phyloP scores from a whole-genome alignment of 805 yeast genomes.

The Grigorovia transvaalensis region DNA sequence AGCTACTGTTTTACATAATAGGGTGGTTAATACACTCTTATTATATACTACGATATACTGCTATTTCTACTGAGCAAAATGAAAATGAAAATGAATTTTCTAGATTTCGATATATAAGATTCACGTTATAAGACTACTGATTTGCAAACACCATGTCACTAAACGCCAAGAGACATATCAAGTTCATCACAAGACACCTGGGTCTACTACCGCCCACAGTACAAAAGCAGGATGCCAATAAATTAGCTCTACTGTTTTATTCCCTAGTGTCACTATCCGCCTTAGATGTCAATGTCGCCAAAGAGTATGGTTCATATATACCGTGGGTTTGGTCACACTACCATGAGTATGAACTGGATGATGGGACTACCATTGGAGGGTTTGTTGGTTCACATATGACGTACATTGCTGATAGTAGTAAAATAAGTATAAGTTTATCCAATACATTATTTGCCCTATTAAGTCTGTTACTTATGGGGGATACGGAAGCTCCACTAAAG shows the following conservation, averaged over 20 bases:
- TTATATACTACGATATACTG: no score
- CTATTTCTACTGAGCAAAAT: no score
- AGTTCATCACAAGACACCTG: slow-evolving; percentile 43
- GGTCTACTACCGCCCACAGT: slow-evolving; percentile 42
- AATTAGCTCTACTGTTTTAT: slow-evolving; percentile 60
- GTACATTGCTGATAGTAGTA: slow-evolving; percentile 2
- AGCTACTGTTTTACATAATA: no score
- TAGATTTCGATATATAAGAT: neutral
- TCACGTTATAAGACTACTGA: neutral
- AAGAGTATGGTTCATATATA: slow-evolving; percentile 25
- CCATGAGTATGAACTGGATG: slow-evolving; percentile 25
- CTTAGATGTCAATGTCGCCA: slow-evolving; percentile 20
- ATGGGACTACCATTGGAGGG: slow-evolving; percentile 18
- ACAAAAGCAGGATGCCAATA: slow-evolving; percentile 60
- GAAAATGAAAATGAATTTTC: no score
- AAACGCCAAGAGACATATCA: slow-evolving; percentile 21
- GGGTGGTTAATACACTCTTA: no score
- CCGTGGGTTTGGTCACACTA: slow-evolving; percentile 20
- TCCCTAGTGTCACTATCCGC: slow-evolving; percentile 43
- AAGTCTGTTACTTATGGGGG: slow-evolving; percentile 42
- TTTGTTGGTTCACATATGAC: slow-evolving; percentile 15
- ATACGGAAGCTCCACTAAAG: slow-evolving; percentile 37
- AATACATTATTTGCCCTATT: slow-evolving; percentile 67
- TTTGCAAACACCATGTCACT: neutral
- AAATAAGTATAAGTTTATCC: slow-evolving; percentile 45